Conservation (phyloP, 805 yeast species). For the Starmerella potacharoeniae region DNA sequence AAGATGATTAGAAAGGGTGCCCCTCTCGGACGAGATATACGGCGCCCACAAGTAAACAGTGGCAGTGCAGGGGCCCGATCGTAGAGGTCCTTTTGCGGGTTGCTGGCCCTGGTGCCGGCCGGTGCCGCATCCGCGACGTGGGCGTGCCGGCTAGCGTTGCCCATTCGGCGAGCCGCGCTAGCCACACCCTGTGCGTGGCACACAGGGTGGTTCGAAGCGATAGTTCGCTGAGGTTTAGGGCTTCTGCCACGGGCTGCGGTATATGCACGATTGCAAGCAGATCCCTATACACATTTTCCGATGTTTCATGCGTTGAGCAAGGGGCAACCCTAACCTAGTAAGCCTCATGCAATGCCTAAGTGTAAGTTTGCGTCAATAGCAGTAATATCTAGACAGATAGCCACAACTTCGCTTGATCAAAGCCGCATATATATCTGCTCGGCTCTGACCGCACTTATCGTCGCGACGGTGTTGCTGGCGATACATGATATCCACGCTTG, state of each 20-base stretch:
- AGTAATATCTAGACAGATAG: neutral
- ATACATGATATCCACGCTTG: neutral
- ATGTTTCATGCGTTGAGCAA: conserved; percentile 4
- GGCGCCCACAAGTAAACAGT: no score
- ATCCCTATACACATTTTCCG: neutral
- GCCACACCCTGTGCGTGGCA: neutral
- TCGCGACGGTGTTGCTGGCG: neutral
- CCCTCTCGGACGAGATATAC: neutral
- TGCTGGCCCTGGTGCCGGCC: no score
- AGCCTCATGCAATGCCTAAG: conserved; percentile 5
- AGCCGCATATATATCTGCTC: neutral
- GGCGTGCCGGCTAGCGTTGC: neutral
- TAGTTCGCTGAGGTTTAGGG: conserved; percentile 1
- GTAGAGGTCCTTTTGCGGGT: no score
- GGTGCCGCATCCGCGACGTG: neutral
- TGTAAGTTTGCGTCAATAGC: conserved; percentile 1
- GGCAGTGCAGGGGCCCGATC: no score
- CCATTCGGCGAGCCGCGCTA: neutral
- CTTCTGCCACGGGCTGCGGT: neutral
- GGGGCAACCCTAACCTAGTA: conserved; percentile 3
- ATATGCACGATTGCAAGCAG: neutral
- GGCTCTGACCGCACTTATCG: neutral
- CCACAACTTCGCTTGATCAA: neutral
- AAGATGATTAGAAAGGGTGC: neutral
- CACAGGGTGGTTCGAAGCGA: conserved; percentile 3